These are phyloP conservation scores for Aspergillus bertholletiae DNA, from an alignment of 495 filamentous ascomycete genomes.

Conservation along the genomic window DNA sequence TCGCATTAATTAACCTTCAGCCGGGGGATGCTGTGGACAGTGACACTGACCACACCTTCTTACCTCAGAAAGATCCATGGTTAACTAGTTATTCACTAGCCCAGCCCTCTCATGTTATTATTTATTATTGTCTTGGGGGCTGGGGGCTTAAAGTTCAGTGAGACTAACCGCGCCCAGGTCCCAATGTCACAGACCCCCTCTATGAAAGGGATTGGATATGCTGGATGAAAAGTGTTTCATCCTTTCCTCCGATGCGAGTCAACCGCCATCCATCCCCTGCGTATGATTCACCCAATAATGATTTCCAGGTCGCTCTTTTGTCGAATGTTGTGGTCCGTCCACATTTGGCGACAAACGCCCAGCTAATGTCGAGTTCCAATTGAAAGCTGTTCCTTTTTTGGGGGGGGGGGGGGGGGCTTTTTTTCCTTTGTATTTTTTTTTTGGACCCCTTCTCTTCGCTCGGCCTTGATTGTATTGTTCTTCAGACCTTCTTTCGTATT, in stretches of 20 bases:
- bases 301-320: neutral
- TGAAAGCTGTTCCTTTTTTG: too few species aligned
- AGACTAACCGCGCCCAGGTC: constrained; percentile 3
- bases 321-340: neutral
- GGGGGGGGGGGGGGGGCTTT: too few species aligned
- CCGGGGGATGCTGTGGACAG: neutral
- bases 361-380: neutral
- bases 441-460: neutral
- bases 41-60: neutral
- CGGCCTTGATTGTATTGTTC: neutral
- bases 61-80: neutral
- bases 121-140: neutral
- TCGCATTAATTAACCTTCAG: neutral
- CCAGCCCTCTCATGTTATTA: too few species aligned
- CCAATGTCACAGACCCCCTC: neutral
- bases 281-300: neutral
- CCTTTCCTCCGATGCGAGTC: constrained; percentile 1
- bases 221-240: constrained; percentile 16
- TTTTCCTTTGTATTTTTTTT: too few species aligned
- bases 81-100: too few species aligned
- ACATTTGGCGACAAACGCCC: neutral
- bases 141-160: neutral
- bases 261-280: constrained; percentile 8
- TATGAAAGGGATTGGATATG: constrained; percentile 8
- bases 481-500: neutral